Conservation (phyloP, 1,284 basidiomycete genomes). For the Tilletia horrida region DNA sequence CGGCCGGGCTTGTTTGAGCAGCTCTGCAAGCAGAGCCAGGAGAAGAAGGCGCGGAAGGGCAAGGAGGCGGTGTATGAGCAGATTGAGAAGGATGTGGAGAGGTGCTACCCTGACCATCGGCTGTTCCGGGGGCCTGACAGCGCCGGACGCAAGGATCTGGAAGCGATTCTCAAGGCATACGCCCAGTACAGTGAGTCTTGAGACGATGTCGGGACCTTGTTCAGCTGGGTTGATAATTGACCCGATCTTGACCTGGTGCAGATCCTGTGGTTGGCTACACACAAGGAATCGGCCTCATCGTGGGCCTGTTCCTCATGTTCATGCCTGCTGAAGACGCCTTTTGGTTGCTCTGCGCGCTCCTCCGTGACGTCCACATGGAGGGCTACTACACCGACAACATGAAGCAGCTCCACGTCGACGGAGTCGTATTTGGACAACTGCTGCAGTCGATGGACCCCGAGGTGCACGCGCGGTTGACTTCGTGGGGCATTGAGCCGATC, state of each 20-base stretch:
- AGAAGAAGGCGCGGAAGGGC: conserved; percentile 36
- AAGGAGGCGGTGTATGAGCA: conserved; percentile 43
- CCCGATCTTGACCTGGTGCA: neutral
- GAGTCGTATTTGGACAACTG: conserved; percentile 70
- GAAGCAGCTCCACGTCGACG: conserved; percentile 76
- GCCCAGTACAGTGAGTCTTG: conserved; percentile 58
- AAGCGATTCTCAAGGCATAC: conserved; percentile 52
- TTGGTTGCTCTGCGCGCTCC: conserved; percentile 70
- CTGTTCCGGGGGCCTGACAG: conserved; percentile 45
- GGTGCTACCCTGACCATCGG: conserved; percentile 42
- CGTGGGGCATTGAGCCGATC: conserved; percentile 41
- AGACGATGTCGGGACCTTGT: neutral
- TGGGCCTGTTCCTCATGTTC: conserved; percentile 73
- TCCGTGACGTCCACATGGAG: conserved; percentile 61
- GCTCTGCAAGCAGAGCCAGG: conserved; percentile 40
- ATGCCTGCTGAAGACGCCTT: conserved; percentile 87
- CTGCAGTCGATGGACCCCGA: conserved; percentile 68
- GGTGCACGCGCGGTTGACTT: conserved; percentile 39
- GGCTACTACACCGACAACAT: conserved; percentile 68
- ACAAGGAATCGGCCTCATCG: conserved; percentile 70
- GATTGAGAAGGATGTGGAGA: conserved; percentile 53
- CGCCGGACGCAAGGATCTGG: conserved; percentile 46
- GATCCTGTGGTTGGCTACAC: conserved; percentile 56
- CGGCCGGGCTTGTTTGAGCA: conserved; percentile 47
- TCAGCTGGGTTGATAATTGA: neutral